Percentiles rank a stretch among this genome's conserved stretches.
These are phyloP conservation scores for Candida ortonii DNA, from an alignment of 805 yeast species.

Conservation along the genomic window DNA sequence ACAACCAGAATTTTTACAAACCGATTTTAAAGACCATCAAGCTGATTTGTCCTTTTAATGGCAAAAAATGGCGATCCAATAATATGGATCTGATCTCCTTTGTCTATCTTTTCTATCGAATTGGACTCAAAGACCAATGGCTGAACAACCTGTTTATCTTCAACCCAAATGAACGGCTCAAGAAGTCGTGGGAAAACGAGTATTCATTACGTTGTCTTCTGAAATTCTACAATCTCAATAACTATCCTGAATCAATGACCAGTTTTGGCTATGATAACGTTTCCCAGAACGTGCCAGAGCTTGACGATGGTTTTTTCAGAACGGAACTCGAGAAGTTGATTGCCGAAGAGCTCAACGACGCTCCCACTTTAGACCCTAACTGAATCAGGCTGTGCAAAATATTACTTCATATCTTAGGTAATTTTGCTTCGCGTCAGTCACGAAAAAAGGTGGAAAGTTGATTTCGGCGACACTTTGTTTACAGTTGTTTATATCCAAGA, in stretches of 20 bases:
- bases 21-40: conserved; percentile 75
- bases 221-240: conserved; percentile 68
- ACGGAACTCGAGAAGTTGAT: conserved; percentile 34
- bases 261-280: conserved; percentile 53
- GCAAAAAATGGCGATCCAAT: conserved; percentile 88
- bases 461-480: neutral
- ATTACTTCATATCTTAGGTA: neutral
- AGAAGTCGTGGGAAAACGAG: conserved; percentile 81
- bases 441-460: neutral
- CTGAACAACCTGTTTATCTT: conserved; percentile 74
- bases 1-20: conserved; percentile 58
- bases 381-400: too few species aligned
- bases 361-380: too few species aligned
- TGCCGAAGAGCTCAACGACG: conserved; percentile 7
- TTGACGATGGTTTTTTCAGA: conserved; percentile 39
- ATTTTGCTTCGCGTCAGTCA: conserved; percentile 1
- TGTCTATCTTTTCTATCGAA: conserved; percentile 71
- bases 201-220: conserved; percentile 74
- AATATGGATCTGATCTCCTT: conserved; percentile 93
- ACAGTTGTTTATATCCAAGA: neutral
- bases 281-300: conserved; percentile 15
- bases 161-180: conserved; percentile 71
- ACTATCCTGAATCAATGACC: conserved; percentile 51
- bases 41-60: conserved; percentile 83
- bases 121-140: conserved; percentile 83